Evolutionary conservation across 2,329 filamentous ascomycete species (phyloP), one percentile per base, ranked within the genome.

Genomic region (Sporothrix dimorphospora): DNA sequence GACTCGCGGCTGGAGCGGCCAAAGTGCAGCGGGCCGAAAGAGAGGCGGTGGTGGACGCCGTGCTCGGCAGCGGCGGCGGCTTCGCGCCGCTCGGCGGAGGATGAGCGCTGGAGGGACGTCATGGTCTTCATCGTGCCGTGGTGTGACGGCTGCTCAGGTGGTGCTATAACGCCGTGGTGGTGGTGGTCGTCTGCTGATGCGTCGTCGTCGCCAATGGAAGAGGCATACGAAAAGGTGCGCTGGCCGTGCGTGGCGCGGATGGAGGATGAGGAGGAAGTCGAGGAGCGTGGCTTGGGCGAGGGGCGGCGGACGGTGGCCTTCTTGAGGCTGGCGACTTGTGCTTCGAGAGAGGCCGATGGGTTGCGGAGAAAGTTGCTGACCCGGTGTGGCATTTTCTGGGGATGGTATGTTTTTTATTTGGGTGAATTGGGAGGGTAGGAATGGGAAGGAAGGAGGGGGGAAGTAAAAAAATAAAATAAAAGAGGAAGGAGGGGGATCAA

Each of bases 281-380:
- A 30, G 4, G 68, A 51, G 51, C 55, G 59, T 11, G 72, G 72
- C 65, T 71, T 75, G 40, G 79, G 74, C 49, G 81, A 78, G 65
- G 79, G 74, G 72, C 79, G 75, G 76, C 80, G 77, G 75, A 79
- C 73, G 75, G 78, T 77, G 38, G 77, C 78, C 73, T 81, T 85
- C 75, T 87, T 86, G 76, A 87, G 83, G 77, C 81, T 83, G 71
- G 84, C 81, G 75, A 87, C 85, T 72, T 81, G 79, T 79, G 82
- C 84, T 78, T 87, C 86, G 19, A 81, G 59, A 4, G 78, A 77
- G 51, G 75, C 79, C 75, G 86, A 85, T n/a, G 87, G 86, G 74
- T 82, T 84, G 76, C 86, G 85, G 76, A 89, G 83, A 80, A 89
- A 88, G 78, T 83, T 86, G 78, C 85, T 81, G 75, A 89, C 87